Base-by-base conservation (phyloP, 345 rosid genomes). In the Murraya koenigii region DNA sequence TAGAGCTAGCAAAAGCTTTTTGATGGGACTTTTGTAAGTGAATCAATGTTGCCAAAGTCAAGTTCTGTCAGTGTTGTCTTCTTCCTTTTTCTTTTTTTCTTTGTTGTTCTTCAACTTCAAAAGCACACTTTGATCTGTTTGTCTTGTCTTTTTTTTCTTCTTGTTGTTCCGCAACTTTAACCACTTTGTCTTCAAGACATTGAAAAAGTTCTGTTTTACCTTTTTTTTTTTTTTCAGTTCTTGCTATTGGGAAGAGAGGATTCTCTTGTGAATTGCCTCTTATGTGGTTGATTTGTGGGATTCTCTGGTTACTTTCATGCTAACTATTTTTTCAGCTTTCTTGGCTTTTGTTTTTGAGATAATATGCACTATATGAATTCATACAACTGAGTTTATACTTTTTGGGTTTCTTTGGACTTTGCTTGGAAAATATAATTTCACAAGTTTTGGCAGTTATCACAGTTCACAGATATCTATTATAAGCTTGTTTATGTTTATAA, bases 231-330 rank as follows among this genome's bases (percentile, higher is more conserved):
- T 66, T 60, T 38, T 69, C 74, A 32, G n/a, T 47, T 78, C 41
- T 62, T 74, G 69, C 75, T 68, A 79, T 66, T 71, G 71, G 59
- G 33, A 79, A 69, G 79, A 77, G 35, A 60, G 67, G 71, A 75
- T 72, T 32, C 74, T 59, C 47, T 77, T 15, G 56, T 52, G 22
- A 68, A 68, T 82, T 66, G 30, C 66, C 70, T 75, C 68, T 36
- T 59, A 79, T 73, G 25, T 66, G 72, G 68, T 75, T 78, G 73
- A 70, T 72, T 76, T 81, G 75, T 75, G 69, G 77, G 74, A 54
- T 64, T 84, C 64, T 82, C 78, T 83, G 90, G 88, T 87, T 83
- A 75, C 76, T 76, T 52, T 70, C 38, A 49, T 58, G 66, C 54
- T 33, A 2, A 32, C n/a, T 35, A 17, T 55, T 55, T 39, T 59